These are phyloP conservation scores for Volvox carteri DNA, from an alignment of 163 green algal genomes.

Conservation along the genomic window DNA sequence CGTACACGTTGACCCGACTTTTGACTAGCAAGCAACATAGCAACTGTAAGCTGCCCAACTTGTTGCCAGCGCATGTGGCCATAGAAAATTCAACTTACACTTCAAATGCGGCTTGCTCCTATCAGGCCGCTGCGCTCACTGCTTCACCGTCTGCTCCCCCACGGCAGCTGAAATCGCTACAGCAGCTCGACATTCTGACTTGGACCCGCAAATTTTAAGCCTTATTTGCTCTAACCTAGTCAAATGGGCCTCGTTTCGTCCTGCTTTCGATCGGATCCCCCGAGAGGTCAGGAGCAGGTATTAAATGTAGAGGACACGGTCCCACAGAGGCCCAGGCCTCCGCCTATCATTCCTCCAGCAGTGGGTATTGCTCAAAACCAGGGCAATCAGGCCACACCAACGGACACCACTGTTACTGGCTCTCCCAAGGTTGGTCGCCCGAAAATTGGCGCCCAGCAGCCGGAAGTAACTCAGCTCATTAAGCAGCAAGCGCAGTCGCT, in stretches of 20 bases:
- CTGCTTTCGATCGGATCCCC: background rate
- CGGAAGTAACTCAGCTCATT: constrained; percentile 1
- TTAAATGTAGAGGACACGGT: background rate
- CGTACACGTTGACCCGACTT: background rate
- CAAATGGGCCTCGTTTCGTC: constrained; percentile 18
- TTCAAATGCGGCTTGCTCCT: background rate
- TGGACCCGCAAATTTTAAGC: background rate
- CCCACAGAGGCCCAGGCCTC: background rate
- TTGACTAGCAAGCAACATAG: constrained; percentile 6
- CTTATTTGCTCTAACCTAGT: background rate
- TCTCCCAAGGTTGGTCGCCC: background rate
- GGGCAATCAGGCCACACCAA: background rate
- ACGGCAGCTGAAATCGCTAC: background rate
- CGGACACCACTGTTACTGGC: background rate
- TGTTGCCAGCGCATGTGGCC: no score
- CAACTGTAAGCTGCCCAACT: background rate
- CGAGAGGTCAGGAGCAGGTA: background rate
- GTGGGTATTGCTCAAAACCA: background rate
- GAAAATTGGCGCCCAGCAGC: constrained; percentile 9
- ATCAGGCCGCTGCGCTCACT: background rate
- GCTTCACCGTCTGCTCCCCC: background rate
- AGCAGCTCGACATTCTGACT: background rate
- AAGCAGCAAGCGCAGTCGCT: background rate
- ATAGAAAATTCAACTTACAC: no score
- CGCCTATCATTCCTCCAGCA: background rate